Base-by-base conservation (phyloP, 2,329 filamentous ascomycete genomes). In the Diatrype stigma region DNA sequence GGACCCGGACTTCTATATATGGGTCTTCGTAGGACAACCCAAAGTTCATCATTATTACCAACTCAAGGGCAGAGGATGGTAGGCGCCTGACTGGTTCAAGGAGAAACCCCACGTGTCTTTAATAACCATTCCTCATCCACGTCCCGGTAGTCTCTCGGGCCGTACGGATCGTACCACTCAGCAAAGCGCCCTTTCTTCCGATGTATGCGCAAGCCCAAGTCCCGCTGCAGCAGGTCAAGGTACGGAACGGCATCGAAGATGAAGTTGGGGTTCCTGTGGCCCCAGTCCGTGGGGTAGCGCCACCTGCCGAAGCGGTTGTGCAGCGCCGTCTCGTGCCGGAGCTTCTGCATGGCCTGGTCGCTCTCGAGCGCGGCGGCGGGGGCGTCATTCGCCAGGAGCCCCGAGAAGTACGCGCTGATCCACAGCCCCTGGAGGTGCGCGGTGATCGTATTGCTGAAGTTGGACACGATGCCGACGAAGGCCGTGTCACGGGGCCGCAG, bases 211-310 rank as follows among this genome's bases (percentile, higher is more conserved):
- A 91, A 66, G 0, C 81, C 86, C 50, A 92, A 60, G 64, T 93
- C 88, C 4, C 71, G 69, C 53, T 89, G 63, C 62, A 93, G 65
- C 61, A 85, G 61, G 66, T 92, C 88, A 17, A 90, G 64, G 52
- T 90, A 94, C 3, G 87, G 87, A 49, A 93, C 65, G 0, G 79
- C 79, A 65, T 94, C 89, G 61, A 93, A 92, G 17, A 89, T 84
- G 56, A 91, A 85, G 64, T 89, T 87, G 0, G 85, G 85, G 51
- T 78, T 74, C 61, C 74, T 77, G 37, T 72, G 73, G 1, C 86
- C 86, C 60, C 82, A 84, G 0, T 86, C 87, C 3, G 73, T 77
- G 1, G 85, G 82, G 59, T 87, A 88, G 23, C 88, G 76, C 79
- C 85, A 86, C 56, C 77, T 82, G 4, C 85, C 85, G 63, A 86